These are phyloP conservation scores for Rhynchospora tenuis DNA, from an alignment of 176 grass and related monocot species.

Conservation along the genomic window DNA sequence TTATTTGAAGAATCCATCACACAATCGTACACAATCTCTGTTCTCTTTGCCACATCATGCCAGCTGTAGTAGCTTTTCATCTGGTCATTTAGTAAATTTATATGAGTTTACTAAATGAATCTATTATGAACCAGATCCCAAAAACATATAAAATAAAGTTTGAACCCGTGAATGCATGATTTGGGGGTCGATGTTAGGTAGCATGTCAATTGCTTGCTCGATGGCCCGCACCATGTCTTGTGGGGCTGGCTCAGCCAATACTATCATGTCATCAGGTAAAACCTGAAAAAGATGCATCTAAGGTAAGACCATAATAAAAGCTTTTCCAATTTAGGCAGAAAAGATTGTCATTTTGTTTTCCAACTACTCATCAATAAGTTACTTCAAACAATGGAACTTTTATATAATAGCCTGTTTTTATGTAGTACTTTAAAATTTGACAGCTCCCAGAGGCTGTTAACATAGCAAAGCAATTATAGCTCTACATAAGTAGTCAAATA, in stretches of 20 bases:
- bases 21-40: conserved; percentile 70
- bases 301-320: neutral
- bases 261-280: conserved; percentile 97
- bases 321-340: neutral
- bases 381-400: neutral
- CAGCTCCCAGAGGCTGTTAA: neutral
- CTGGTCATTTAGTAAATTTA: conserved; percentile 25
- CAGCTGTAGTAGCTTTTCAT: conserved; percentile 91
- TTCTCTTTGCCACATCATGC: conserved; percentile 96
- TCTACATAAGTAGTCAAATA: neutral
- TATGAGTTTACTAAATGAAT: neutral
- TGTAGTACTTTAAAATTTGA: neutral
- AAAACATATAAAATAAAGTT: neutral
- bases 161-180: conserved; percentile 71
- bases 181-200: conserved; percentile 76
- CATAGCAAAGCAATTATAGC: neutral
- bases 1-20: conserved; percentile 49
- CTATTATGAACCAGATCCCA: neutral
- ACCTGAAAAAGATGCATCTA: conserved; percentile 43
- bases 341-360: neutral
- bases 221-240: conserved; percentile 81
- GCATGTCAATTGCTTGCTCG: conserved; percentile 72
- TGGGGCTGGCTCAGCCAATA: conserved; percentile 77
- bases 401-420: neutral
- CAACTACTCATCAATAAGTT: neutral